Percentiles rank a stretch among this genome's conserved stretches.
These are phyloP conservation scores for Aspergillus nanangensis DNA, from an alignment of 495 filamentous ascomycete species.

Conservation along the genomic window DNA sequence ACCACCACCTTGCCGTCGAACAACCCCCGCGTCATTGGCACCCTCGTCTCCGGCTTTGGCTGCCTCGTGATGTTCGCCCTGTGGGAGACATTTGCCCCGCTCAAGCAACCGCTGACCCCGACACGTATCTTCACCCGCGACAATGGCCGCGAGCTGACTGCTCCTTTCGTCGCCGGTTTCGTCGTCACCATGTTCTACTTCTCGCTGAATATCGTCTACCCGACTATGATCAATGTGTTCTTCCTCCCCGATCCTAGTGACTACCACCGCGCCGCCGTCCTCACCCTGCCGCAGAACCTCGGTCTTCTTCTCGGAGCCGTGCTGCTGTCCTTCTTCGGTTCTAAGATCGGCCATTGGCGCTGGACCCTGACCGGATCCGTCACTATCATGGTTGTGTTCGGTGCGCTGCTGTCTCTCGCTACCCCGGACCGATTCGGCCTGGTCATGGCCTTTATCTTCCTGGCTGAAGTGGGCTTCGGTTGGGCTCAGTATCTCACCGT, in stretches of 20 bases:
- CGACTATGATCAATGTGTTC: constrained; percentile 20
- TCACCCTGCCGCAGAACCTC: constrained; percentile 20
- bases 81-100: constrained; percentile 20
- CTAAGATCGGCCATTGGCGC: constrained; percentile 20
- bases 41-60: constrained; percentile 15
- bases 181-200: constrained; percentile 28
- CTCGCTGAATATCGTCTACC: constrained; percentile 23
- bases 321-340: constrained; percentile 16
- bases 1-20: constrained; percentile 19
- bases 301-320: constrained; percentile 21
- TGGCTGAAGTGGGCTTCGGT: constrained; percentile 22
- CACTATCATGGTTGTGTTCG: constrained; percentile 23
- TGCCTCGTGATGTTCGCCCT: constrained; percentile 20
- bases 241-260: constrained; percentile 18
- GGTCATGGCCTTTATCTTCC: constrained; percentile 23
- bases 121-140: constrained; percentile 18
- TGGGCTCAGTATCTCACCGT: constrained; percentile 22
- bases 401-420: constrained; percentile 16
- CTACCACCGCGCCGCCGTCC: constrained; percentile 18
- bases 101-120: constrained; percentile 20
- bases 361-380: constrained; percentile 23
- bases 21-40: constrained; percentile 19
- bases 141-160: constrained; percentile 20
- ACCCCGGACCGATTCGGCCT: constrained; percentile 20
- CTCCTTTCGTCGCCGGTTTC: constrained; percentile 17